A percentile compares a stretch with the other conserved stretches of the same genome.
Conservation (phyloP, 2,329 filamentous ascomycete genomes). For the Cladosporium sp. region DNA sequence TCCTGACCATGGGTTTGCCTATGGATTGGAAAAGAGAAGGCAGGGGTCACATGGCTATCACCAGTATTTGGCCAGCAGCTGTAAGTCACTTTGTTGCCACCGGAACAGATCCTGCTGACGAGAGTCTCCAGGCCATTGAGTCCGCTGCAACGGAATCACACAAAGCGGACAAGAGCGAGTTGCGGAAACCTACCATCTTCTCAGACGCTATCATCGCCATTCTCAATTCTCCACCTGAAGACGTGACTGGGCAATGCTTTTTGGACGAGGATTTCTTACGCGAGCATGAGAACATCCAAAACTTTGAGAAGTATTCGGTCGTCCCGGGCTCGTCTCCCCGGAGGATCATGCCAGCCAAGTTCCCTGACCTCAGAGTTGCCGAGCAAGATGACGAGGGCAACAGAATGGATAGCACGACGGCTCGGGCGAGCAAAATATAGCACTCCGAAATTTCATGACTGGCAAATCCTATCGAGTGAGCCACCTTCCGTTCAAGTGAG, state of each 20-base stretch:
- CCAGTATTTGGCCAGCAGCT: conserved; percentile 73
- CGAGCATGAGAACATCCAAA: conserved; percentile 54
- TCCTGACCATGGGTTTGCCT: conserved; percentile 71
- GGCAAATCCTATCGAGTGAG: too few relatives aligned
- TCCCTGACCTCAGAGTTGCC: conserved; percentile 65
- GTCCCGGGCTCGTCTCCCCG: conserved; percentile 58
- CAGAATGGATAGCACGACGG: conserved; percentile 58
- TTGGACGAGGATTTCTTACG: conserved; percentile 78
- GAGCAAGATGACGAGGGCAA: conserved; percentile 77
- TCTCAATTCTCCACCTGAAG: conserved; percentile 51
- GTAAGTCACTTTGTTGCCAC: conserved; percentile 40
- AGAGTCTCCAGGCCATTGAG: conserved; percentile 53
- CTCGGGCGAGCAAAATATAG: conserved; percentile 20
- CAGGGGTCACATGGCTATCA: conserved; percentile 64
- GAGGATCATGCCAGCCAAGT: conserved; percentile 67
- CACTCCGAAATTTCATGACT: neutral
- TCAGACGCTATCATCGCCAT: conserved; percentile 73
- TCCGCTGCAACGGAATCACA: conserved; percentile 62
- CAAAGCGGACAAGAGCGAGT: conserved; percentile 30
- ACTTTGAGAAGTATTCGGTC: conserved; percentile 70
- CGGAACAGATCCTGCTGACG: neutral
- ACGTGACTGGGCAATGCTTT: conserved; percentile 65
- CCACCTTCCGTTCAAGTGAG: too few relatives aligned
- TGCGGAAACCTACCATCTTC: conserved; percentile 55
- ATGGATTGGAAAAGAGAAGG: conserved; percentile 72